Evolutionary conservation across 2,329 filamentous ascomycete species (phyloP), one percentile per base, ranked within the genome.

Genomic region (Phaeoacremonium minimum): DNA sequence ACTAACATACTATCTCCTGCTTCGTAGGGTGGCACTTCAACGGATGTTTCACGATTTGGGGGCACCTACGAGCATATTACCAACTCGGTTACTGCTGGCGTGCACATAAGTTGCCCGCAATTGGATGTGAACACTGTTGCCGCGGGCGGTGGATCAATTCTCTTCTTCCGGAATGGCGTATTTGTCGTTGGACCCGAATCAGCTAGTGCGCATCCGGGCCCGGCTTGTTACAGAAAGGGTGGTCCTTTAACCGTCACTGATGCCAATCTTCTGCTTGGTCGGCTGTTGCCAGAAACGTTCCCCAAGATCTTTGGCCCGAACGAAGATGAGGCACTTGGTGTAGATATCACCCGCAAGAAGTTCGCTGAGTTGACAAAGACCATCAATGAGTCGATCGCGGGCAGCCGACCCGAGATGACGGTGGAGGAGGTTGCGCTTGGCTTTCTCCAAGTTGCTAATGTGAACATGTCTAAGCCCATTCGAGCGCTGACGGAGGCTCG

Each of bases 391-490:
- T n/a, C n/a, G n/a, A n/a, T n/a, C n/a, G 17, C 7, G 28, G 37
- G 36, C 16, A 40, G 32, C n/a, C 9, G 14, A 7, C 35, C 18
- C 28, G 9, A 15, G 4, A 5, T 40, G 5, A 30, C 13, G 17
- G 28, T 20, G 29, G 37, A 30, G 15, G 37, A 40, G 18, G 37
- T 40, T 4, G 37, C 33, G 15, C 20, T 32, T 14, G 37, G 37
- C n/a, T 40, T 87, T 50, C 74, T 87, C 46, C 77, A 83, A 36
- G 81, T 87, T 31, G 83, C 83, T 5, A 86, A 87, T 42, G 82
- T 84, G 50, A 78, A 81, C 1, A 87, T 87, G 83, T 80, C 78
- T 0, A 67, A 84, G 19, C 85, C 85, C 0, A 89, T 90, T 43
- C 72, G 83, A 26, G 83, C 30, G 13, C 42, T 51, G 14, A 52